Conservation (phyloP, 163 green algal genomes). For the Chlorella variabilis region DNA sequence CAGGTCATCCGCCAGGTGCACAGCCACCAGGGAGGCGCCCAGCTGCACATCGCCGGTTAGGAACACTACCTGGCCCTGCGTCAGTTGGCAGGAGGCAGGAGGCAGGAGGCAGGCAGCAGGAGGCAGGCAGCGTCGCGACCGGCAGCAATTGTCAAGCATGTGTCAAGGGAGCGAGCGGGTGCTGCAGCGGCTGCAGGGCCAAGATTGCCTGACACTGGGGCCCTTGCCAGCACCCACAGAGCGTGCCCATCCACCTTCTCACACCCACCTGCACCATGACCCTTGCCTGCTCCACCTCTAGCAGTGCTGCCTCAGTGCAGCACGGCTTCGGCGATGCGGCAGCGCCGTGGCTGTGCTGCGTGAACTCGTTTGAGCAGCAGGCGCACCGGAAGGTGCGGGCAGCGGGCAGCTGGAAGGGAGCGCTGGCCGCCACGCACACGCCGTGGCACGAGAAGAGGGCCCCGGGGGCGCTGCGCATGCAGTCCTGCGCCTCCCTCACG, state of each 20-base stretch:
- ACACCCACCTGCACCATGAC: slow-evolving; percentile 32
- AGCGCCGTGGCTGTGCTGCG: slow-evolving; percentile 20
- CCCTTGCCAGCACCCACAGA: background rate
- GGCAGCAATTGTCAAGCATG: too few species aligned
- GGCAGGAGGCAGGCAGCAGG: background rate
- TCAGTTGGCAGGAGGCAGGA: background rate
- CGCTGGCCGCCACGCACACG: slow-evolving; percentile 8
- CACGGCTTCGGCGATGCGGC: background rate
- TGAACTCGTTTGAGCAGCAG: background rate
- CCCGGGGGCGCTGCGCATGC: slow-evolving; percentile 5
- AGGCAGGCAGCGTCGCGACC: background rate
- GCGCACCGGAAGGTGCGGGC: slow-evolving; percentile 3
- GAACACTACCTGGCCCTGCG: slow-evolving; percentile 29
- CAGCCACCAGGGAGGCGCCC: background rate
- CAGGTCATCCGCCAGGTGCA: slow-evolving; percentile 29
- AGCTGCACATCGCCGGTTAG: background rate
- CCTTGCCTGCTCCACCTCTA: slow-evolving; percentile 13
- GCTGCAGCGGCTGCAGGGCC: too few species aligned
- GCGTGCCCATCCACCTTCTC: background rate
- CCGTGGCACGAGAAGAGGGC: slow-evolving; percentile 4
- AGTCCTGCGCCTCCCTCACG: background rate
- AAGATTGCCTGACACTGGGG: too few species aligned
- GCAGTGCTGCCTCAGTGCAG: slow-evolving; percentile 5
- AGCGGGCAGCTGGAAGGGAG: background rate
- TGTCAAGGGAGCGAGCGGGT: too few species aligned